Conservation (phyloP, 2,329 filamentous ascomycete species). For the Neoascochyta sp. region DNA sequence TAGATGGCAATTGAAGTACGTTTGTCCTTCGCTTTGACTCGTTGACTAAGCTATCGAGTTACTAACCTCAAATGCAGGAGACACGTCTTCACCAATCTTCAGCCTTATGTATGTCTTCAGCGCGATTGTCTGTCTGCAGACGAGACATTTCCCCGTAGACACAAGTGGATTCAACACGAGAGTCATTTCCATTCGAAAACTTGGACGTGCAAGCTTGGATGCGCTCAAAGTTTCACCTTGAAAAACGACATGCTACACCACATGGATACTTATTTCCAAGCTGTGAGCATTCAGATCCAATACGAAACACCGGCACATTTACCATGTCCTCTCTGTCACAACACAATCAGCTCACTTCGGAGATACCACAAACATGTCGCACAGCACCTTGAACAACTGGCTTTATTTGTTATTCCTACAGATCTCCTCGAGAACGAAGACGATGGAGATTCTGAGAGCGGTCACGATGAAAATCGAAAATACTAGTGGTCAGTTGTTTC, state of each 20-base stretch:
- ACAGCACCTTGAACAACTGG: conserved; percentile 1
- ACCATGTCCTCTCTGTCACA: neutral
- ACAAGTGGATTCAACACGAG: conserved; percentile 4
- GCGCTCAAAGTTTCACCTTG: neutral
- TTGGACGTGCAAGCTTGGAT: conserved; percentile 3
- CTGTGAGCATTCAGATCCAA: neutral
- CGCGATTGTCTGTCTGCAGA: conserved; percentile 2
- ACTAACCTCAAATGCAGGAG: conserved; percentile 1
- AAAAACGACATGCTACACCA: conserved; percentile 1
- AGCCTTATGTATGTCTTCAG: conserved; percentile 4
- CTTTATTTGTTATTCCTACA: conserved; percentile 1
- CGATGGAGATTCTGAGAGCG: neutral
- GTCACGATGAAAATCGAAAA: neutral
- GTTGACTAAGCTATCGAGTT: neutral
- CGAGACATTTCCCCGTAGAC: conserved; percentile 2
- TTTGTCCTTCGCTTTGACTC: neutral
- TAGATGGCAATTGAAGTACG: conserved; percentile 4
- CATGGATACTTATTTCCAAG: neutral
- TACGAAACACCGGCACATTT: neutral
- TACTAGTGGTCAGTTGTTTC: neutral
- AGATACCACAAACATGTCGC: conserved; percentile 2
- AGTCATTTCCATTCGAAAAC: neutral
- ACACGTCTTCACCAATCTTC: conserved; percentile 5
- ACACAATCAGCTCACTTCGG: neutral
- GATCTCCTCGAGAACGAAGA: conserved; percentile 1